Conservation (phyloP, 106 monocot genomes). For the Chionographis japonica region DNA sequence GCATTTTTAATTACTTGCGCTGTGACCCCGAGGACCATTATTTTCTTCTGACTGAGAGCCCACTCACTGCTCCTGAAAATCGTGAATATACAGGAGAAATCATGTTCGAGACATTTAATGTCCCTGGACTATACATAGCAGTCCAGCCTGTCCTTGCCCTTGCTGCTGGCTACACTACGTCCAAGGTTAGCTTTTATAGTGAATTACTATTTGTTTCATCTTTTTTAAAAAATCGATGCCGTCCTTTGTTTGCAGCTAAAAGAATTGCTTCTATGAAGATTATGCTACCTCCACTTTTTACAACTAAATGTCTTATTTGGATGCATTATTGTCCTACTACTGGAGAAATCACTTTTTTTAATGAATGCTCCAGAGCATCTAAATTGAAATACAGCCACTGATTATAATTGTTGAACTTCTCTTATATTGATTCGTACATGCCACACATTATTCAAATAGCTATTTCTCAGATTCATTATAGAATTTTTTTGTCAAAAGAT, state of each 20-base stretch:
- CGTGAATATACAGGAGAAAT: conserved; percentile 91
- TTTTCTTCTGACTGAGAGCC: conserved; percentile 88
- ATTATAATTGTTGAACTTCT: no score
- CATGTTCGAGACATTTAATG: conserved; percentile 94
- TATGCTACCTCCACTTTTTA: no score
- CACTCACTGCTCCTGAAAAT: conserved; percentile 86
- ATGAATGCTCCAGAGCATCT: no score
- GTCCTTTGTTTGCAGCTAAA: neutral
- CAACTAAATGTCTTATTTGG: no score
- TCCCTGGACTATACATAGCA: conserved; percentile 80
- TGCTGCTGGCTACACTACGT: conserved; percentile 85
- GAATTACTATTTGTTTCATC: neutral
- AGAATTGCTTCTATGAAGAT: no score
- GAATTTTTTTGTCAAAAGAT: no score
- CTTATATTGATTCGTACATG: no score
- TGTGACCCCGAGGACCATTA: conserved; percentile 94
- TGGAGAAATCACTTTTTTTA: no score
- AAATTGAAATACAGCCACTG: no score
- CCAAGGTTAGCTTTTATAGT: conserved; percentile 49
- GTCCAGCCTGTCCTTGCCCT: conserved; percentile 94
- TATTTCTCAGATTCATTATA: no score
- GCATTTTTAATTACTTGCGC: conserved; percentile 82
- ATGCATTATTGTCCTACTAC: no score
- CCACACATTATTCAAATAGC: no score
- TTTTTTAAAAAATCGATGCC: neutral